Evolutionary conservation across 2,329 filamentous ascomycete genomes (phyloP).

Genomic region (Diaporthe citriasiana): DNA sequence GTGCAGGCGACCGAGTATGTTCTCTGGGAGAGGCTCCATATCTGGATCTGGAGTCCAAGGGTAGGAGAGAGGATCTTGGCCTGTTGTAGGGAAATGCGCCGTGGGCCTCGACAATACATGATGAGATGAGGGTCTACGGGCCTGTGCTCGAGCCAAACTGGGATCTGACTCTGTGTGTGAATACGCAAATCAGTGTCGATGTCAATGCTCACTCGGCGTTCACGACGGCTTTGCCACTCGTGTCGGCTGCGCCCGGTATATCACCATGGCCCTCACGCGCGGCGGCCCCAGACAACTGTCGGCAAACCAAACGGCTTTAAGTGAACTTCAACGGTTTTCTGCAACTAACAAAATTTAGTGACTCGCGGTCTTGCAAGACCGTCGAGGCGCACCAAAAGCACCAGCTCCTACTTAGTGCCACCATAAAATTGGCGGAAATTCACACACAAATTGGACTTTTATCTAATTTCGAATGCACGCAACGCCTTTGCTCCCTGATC

Average conservation of each 20-base stretch:
- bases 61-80: constrained; percentile 53
- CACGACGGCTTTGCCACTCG: neutral
- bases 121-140: fast-evolving
- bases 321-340: neutral
- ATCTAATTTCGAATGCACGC: neutral
- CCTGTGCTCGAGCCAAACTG: neutral
- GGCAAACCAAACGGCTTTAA: neutral
- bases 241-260: neutral
- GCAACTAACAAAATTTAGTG: neutral
- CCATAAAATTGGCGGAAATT: neutral
- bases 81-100: constrained; percentile 43
- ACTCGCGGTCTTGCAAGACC: neutral
- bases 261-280: neutral
- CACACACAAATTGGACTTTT: neutral
- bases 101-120: neutral
- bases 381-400: neutral
- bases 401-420: constrained; percentile 4
- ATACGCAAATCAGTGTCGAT: neutral
- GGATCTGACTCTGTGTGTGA: neutral
- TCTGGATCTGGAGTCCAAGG: constrained; percentile 54
- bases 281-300: neutral
- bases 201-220: neutral
- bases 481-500: neutral
- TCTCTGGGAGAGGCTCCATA: constrained; percentile 61
- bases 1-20: constrained; percentile 58